A percentile compares a stretch with the other conserved stretches of the same genome.
Conservation (phyloP, 116 monocot genomes). For the Cymodocea nodosa region DNA sequence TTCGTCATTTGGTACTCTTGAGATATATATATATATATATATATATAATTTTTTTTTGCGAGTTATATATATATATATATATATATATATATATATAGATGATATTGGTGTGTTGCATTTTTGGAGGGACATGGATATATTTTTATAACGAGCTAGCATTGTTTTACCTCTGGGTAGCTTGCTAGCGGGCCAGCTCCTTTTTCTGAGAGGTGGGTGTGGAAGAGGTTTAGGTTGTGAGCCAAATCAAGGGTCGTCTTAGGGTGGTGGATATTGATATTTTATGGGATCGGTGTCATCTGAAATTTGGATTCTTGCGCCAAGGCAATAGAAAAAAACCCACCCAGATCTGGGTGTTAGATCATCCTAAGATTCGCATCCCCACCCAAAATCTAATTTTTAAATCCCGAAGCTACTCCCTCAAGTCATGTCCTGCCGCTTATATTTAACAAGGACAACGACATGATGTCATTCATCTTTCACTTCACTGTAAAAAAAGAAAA, state of each 20-base stretch:
- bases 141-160: not conserved
- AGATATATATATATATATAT: no score
- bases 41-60: no score
- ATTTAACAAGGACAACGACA: no score
- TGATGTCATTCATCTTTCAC: no score
- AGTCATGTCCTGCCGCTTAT: no score
- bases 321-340: constrained; percentile 2
- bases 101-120: not conserved
- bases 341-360: constrained; percentile 19
- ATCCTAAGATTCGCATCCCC: constrained; percentile 24
- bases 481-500: no score
- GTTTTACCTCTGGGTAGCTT: no score
- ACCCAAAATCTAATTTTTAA: not conserved
- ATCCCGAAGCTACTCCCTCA: not conserved
- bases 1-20: not conserved
- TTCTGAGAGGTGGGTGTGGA: no score
- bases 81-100: no score
- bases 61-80: no score
- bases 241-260: not conserved
- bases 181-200: no score
- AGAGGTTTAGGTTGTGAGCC: not conserved
- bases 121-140: not conserved
- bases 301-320: constrained; percentile 5
- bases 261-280: not conserved
- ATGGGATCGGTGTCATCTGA: constrained; percentile 4